Percentiles rank a stretch among this genome's conserved stretches.
Evolutionary conservation across 192 early-diverging fungal genomes (phyloP).

Genomic region (Coemansia biformis): DNA sequence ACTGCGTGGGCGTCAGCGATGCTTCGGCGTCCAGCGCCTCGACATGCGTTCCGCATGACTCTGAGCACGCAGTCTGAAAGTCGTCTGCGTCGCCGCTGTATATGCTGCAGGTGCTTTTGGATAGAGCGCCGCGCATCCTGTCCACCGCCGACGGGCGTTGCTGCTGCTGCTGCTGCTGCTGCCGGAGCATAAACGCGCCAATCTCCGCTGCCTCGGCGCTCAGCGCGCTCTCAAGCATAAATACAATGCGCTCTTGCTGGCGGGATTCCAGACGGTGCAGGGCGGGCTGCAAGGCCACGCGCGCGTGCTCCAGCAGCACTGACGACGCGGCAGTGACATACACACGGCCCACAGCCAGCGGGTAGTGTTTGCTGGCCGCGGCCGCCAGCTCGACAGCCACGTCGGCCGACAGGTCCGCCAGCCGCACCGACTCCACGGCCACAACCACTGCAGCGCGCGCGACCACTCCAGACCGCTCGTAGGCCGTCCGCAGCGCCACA

Average conservation of each 20-base stretch:
- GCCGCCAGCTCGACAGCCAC: not conserved
- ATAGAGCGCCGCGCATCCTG: slow-evolving; percentile 7
- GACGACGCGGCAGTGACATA: slow-evolving; percentile 39
- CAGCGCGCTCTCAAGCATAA: slow-evolving; percentile 13
- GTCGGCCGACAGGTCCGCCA: slow-evolving; percentile 13
- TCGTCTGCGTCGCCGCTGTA: slow-evolving; percentile 21
- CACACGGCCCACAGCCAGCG: slow-evolving; percentile 13
- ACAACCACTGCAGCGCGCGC: slow-evolving; percentile 25
- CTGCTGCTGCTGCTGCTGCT: not conserved
- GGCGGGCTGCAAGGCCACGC: slow-evolving; percentile 21
- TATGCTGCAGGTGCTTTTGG: slow-evolving; percentile 7
- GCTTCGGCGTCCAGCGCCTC: no score
- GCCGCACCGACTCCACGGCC: slow-evolving; percentile 32
- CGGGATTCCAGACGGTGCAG: slow-evolving; percentile 3
- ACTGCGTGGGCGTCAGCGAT: not conserved
- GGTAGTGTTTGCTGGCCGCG: slow-evolving; percentile 13
- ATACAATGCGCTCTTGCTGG: slow-evolving; percentile 1
- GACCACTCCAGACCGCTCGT: not conserved
- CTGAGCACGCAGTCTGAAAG: slow-evolving; percentile 24
- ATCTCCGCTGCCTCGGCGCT: not conserved
- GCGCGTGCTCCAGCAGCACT: slow-evolving; percentile 39
- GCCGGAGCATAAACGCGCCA: not conserved
- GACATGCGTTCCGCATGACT: no score
- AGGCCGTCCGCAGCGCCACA: slow-evolving; percentile 24
- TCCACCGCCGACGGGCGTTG: not conserved